phyloP scores from a whole-genome alignment of 495 filamentous ascomycete genomes.

The Xanthoparmelia taractica region DNA sequence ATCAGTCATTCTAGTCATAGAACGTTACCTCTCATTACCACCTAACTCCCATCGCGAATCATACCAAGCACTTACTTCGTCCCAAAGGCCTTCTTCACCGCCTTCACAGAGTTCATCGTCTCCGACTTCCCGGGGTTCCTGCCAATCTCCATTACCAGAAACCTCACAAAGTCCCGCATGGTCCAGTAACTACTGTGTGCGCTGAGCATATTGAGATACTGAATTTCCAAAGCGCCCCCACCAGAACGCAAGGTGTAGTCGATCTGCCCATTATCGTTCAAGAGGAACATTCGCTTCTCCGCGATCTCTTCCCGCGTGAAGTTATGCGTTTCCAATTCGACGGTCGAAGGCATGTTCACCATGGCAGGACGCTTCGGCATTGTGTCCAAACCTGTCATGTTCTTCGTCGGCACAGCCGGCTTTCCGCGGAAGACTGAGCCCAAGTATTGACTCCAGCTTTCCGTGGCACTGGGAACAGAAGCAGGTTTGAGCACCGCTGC shows the following conservation, averaged over 20 bases:
- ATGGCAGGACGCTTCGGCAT: conserved; percentile 37
- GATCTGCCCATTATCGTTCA: conserved; percentile 94
- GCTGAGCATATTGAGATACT: conserved; percentile 94
- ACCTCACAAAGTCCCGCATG: conserved; percentile 72
- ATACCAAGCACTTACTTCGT: conserved; percentile 15
- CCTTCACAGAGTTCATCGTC: conserved; percentile 60
- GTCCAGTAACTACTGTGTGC: conserved; percentile 96
- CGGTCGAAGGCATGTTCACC: conserved; percentile 71
- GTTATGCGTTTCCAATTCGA: conserved; percentile 93
- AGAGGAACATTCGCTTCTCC: conserved; percentile 74
- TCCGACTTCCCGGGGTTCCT: conserved; percentile 60
- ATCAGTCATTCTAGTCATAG: conserved; percentile 8
- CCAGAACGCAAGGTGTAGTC: conserved; percentile 79
- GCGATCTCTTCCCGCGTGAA: conserved; percentile 89
- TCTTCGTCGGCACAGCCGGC: conserved; percentile 24
- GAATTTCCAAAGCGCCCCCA: conserved; percentile 77
- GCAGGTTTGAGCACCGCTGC: conserved; percentile 68
- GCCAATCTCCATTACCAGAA: conserved; percentile 82
- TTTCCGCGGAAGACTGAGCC: conserved; percentile 54
- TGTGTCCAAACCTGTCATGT: conserved; percentile 18
- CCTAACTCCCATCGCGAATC: background rate
- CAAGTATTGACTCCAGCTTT: conserved; percentile 58
- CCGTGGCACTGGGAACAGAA: conserved; percentile 63
- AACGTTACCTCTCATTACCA: background rate
- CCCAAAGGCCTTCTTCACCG: conserved; percentile 54